These are phyloP conservation scores for Musa itinerans DNA, from an alignment of 176 grass and related monocot species.

Conservation along the genomic window DNA sequence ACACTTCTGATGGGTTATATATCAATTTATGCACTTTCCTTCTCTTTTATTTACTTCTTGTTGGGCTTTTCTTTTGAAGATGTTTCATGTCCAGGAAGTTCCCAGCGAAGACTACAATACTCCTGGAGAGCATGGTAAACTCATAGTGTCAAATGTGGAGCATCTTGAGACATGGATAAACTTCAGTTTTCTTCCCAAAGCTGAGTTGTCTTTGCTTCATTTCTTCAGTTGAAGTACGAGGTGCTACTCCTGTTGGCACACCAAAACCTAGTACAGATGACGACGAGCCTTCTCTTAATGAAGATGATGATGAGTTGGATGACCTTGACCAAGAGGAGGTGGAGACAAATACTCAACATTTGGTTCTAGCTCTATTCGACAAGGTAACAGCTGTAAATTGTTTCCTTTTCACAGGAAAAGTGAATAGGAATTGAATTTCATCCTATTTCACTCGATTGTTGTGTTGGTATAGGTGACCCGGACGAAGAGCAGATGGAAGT, in stretches of 20 bases:
- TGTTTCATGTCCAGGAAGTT: constrained; percentile 51
- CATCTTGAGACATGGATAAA: background rate
- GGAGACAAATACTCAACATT: constrained; percentile 65
- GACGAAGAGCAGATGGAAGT: constrained; percentile 82
- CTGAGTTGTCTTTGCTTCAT: background rate
- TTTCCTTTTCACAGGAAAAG: background rate
- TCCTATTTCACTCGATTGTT: background rate
- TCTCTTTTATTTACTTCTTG: constrained; percentile 12
- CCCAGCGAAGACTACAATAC: constrained; percentile 72
- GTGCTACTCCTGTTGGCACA: constrained; percentile 49
- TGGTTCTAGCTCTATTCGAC: constrained; percentile 71
- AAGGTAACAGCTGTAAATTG: constrained; percentile 38
- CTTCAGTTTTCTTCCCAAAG: background rate
- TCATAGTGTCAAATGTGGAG: constrained; percentile 5
- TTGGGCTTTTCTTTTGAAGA: constrained; percentile 25
- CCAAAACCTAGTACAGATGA: constrained; percentile 45
- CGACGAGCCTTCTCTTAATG: constrained; percentile 66
- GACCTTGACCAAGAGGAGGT: constrained; percentile 52
- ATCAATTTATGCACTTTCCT: background rate
- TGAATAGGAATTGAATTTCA: constrained; percentile 3
- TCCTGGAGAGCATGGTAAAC: constrained; percentile 51
- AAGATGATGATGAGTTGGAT: constrained; percentile 57
- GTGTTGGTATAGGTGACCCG: constrained; percentile 42
- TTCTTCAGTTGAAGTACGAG: constrained; percentile 43
- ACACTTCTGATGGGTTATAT: constrained; percentile 6